Conservation (phyloP, 1,284 basidiomycete species). For the Mixia osmundae region DNA sequence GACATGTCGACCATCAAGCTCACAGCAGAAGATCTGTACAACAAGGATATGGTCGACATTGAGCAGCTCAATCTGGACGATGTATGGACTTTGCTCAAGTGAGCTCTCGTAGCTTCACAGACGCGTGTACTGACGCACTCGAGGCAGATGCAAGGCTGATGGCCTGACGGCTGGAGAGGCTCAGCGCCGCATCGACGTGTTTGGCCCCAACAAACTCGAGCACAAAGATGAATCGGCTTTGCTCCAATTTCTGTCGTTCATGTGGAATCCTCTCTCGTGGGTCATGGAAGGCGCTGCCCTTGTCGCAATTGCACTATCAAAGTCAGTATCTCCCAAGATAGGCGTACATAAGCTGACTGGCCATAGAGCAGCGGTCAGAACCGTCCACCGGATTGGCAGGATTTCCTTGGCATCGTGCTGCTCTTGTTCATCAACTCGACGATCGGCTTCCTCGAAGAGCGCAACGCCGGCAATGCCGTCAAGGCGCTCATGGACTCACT, state of each 20-base stretch:
- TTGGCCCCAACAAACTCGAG: slow-evolving; percentile 91
- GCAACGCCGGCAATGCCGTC: slow-evolving; percentile 90
- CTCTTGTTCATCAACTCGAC: slow-evolving; percentile 82
- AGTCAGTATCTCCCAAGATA: slow-evolving; percentile 33
- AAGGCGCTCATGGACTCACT: slow-evolving; percentile 98
- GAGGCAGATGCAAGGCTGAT: slow-evolving; percentile 11
- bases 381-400: slow-evolving; percentile 82
- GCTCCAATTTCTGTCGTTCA: slow-evolving; percentile 77
- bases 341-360: too few species aligned
- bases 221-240: slow-evolving; percentile 65
- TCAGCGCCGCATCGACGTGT: slow-evolving; percentile 63
- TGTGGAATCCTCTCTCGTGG: slow-evolving; percentile 98
- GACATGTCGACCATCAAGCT: slow-evolving; percentile 41
- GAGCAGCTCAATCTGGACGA: slow-evolving; percentile 92
- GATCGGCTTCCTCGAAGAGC: slow-evolving; percentile 96
- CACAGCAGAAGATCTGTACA: slow-evolving; percentile 81
- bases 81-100: slow-evolving; percentile 87
- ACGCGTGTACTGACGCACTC: background rate
- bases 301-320: slow-evolving; percentile 87
- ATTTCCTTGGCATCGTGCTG: slow-evolving; percentile 89
- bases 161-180: slow-evolving; percentile 61
- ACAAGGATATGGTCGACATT: slow-evolving; percentile 96
- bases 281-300: slow-evolving; percentile 97
- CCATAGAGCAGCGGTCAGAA: too few species aligned
- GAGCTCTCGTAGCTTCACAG: slow-evolving; percentile 18